Evolutionary conservation across 2,329 filamentous ascomycete species (phyloP).

Genomic region (Aspergillus sp.): DNA sequence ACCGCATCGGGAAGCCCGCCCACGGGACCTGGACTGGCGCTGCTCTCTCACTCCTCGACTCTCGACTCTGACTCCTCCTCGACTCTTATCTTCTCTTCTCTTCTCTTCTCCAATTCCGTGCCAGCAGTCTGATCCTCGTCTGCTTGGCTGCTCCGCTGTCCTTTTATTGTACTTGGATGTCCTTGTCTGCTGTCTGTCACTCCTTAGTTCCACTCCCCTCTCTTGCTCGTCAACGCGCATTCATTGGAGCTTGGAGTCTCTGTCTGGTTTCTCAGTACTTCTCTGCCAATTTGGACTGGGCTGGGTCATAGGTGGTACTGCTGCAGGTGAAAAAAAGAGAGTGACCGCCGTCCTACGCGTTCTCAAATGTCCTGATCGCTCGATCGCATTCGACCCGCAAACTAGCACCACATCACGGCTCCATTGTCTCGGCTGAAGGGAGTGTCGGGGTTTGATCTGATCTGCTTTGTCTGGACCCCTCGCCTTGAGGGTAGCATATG

Average conservation of each 20-base stretch:
- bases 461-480: too few relatives aligned
- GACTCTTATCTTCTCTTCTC: constrained; percentile 4
- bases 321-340: too few relatives aligned
- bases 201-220: constrained; percentile 13
- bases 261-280: not conserved
- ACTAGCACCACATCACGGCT: not conserved
- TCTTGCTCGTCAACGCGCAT: constrained; percentile 11
- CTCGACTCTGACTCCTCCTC: not conserved
- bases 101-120: constrained; percentile 1
- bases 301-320: too few relatives aligned
- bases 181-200: constrained; percentile 8
- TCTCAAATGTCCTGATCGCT: not conserved
- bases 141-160: constrained; percentile 5
- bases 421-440: not conserved
- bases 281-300: too few relatives aligned
- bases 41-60: constrained; percentile 1
- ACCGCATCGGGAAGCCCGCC: constrained; percentile 5
- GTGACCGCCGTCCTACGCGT: too few relatives aligned
- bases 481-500: constrained; percentile 36
- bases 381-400: not conserved
- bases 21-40: too few relatives aligned
- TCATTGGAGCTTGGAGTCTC: constrained; percentile 2
- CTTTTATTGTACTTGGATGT: constrained; percentile 2
- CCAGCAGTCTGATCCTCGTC: constrained; percentile 7
- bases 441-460: too few relatives aligned